Conservation (phyloP, 2,329 filamentous ascomycete genomes). For the Didymella glomerata region DNA sequence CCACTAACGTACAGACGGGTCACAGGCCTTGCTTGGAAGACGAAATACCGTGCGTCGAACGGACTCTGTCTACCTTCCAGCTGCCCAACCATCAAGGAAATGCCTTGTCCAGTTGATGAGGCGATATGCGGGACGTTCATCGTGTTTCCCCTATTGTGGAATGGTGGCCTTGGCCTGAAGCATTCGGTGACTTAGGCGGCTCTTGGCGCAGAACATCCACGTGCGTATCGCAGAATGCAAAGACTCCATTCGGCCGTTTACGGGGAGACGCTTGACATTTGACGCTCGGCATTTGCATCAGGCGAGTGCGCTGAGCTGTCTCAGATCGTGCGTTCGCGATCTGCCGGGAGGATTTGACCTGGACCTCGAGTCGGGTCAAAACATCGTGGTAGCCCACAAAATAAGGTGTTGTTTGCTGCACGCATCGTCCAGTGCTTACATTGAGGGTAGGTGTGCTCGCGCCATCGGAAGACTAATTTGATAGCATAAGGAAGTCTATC, state of each 20-base stretch:
- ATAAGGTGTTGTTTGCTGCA: not conserved
- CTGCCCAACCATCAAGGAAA: not conserved
- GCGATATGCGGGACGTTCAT: not conserved
- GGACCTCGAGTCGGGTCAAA: not conserved
- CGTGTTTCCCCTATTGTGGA: not conserved
- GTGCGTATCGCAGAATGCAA: not conserved
- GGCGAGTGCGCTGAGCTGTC: not conserved
- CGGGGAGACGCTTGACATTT: not conserved
- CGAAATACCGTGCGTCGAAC: not conserved
- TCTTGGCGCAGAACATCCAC: constrained; percentile 11
- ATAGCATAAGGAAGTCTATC: not conserved
- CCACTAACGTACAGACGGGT: not conserved
- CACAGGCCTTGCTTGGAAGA: not conserved
- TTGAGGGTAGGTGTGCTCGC: no score
- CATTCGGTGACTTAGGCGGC: constrained; percentile 3
- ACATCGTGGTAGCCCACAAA: no score
- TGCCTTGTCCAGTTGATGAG: not conserved
- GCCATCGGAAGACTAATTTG: no score
- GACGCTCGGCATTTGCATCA: not conserved
- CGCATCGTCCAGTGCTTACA: not conserved
- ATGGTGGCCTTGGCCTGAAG: constrained; percentile 5
- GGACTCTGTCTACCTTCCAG: not conserved
- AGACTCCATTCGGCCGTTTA: not conserved
- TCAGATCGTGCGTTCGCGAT: constrained; percentile 1
- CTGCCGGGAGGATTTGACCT: not conserved